Evolutionary conservation across 495 filamentous ascomycete species (phyloP).

Genomic region (Trichoderma asperelloides): DNA sequence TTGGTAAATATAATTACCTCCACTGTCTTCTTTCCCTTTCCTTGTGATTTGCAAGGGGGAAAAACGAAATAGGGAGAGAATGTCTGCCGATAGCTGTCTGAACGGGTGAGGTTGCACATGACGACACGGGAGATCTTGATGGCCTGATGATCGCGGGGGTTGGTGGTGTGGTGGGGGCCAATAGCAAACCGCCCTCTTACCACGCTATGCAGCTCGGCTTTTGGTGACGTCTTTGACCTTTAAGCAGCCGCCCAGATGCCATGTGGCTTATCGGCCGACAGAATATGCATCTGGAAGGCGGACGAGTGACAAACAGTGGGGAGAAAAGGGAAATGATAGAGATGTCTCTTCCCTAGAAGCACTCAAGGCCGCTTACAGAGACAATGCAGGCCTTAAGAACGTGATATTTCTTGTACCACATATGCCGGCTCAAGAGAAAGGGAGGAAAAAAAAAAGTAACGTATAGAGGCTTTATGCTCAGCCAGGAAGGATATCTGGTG

Average conservation of each 20-base stretch:
- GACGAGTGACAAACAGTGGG: background rate
- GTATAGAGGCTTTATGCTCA: background rate
- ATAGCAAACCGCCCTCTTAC: background rate
- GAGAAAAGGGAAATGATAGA: background rate
- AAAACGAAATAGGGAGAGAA: background rate
- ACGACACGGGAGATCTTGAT: background rate
- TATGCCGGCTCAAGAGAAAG: background rate
- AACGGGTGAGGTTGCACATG: conserved; percentile 1
- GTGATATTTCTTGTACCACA: background rate
- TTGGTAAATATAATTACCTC: background rate
- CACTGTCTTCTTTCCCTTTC: background rate
- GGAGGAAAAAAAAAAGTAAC: background rate
- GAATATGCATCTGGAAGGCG: background rate
- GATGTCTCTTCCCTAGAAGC: background rate
- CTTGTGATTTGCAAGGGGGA: background rate
- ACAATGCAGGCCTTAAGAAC: background rate
- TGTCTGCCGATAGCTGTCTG: background rate
- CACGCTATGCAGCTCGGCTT: background rate
- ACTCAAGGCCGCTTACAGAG: background rate
- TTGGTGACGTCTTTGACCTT: background rate
- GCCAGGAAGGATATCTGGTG: conserved; percentile 21
- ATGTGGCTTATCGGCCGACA: background rate
- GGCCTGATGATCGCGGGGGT: conserved; percentile 6
- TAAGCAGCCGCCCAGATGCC: background rate
- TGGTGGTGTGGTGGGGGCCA: conserved; percentile 1